Percentiles rank a stretch among this genome's conserved stretches.
Evolutionary conservation across 352 stramenopile species (phyloP).

Genomic region (Globisporangium okanoganense): DNA sequence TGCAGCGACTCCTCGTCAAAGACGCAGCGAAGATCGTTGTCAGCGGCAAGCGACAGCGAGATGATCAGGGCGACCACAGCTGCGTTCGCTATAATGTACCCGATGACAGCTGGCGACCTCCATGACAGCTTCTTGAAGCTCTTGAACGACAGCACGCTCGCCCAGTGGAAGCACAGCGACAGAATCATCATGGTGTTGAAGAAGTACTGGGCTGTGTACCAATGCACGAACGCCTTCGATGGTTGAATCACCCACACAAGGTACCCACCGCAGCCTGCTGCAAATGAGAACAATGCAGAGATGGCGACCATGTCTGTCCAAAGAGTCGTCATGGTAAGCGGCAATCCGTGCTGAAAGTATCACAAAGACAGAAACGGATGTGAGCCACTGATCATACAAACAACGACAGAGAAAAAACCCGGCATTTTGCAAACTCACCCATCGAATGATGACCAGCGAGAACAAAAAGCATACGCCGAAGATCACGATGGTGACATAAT

Average conservation of each 20-base stretch:
- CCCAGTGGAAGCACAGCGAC: slow-evolving; percentile 87
- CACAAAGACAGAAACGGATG: background rate
- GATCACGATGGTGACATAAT: slow-evolving; percentile 65
- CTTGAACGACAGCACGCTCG: slow-evolving; percentile 80
- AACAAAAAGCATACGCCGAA: slow-evolving; percentile 80
- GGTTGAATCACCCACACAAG: slow-evolving; percentile 83
- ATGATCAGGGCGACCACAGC: slow-evolving; percentile 70
- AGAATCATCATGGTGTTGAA: slow-evolving; percentile 88
- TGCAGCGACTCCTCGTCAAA: slow-evolving; percentile 58
- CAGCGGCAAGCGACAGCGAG: slow-evolving; percentile 40
- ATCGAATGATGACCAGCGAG: slow-evolving; percentile 81
- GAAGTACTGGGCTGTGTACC: slow-evolving; percentile 85
- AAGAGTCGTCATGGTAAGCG: slow-evolving; percentile 74
- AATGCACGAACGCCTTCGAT: slow-evolving; percentile 82
- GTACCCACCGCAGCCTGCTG: slow-evolving; percentile 67
- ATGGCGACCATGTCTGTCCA: slow-evolving; percentile 88
- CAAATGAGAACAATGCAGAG: slow-evolving; percentile 77
- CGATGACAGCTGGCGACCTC: slow-evolving; percentile 73
- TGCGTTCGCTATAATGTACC: slow-evolving; percentile 61
- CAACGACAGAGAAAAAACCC: background rate
- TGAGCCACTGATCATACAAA: background rate
- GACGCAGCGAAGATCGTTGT: slow-evolving; percentile 66
- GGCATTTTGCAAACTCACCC: slow-evolving; percentile 24
- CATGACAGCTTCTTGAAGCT: slow-evolving; percentile 85
- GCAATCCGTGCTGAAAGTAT: slow-evolving; percentile 57